A percentile compares a stretch with the other conserved stretches of the same genome.
Conservation (phyloP, 2,329 filamentous ascomycete species). For the Neonectria neomacrospora region DNA sequence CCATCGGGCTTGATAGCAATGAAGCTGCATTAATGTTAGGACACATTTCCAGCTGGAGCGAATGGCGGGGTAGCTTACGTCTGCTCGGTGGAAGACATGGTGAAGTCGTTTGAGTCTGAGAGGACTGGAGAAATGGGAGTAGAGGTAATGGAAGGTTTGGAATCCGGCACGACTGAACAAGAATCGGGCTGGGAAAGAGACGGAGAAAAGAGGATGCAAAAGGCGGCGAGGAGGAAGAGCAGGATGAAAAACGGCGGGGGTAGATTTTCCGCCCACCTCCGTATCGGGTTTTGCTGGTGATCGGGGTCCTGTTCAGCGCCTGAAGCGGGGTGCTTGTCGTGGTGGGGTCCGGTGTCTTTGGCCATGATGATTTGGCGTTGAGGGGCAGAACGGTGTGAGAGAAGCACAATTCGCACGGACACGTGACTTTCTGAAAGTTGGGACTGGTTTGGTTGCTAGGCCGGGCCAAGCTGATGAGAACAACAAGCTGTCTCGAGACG, state of each 20-base stretch:
- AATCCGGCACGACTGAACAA: conserved; percentile 45
- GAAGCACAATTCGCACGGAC: conserved; percentile 40
- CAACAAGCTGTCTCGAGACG: conserved; percentile 6
- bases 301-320: conserved; percentile 39
- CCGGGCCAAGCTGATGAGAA: background rate
- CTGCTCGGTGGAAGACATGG: conserved; percentile 81
- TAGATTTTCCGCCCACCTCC: conserved; percentile 52
- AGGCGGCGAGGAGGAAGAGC: conserved; percentile 51
- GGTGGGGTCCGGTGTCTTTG: conserved; percentile 49
- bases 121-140: conserved; percentile 46
- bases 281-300: conserved; percentile 40
- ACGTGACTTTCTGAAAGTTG: conserved; percentile 35
- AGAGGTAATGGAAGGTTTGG: conserved; percentile 41
- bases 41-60: conserved; percentile 31
- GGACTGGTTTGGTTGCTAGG: conserved; percentile 12
- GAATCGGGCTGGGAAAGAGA: conserved; percentile 43
- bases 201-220: conserved; percentile 52
- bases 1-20: conserved; percentile 99
- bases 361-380: conserved; percentile 46
- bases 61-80: conserved; percentile 73
- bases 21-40: conserved; percentile 73
- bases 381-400: conserved; percentile 33
- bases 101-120: conserved; percentile 52
- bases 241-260: conserved; percentile 57
- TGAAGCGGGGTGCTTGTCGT: conserved; percentile 50